phyloP scores from a whole-genome alignment of 192 early-diverging fungal species.

The Lobosporangium transversale region DNA sequence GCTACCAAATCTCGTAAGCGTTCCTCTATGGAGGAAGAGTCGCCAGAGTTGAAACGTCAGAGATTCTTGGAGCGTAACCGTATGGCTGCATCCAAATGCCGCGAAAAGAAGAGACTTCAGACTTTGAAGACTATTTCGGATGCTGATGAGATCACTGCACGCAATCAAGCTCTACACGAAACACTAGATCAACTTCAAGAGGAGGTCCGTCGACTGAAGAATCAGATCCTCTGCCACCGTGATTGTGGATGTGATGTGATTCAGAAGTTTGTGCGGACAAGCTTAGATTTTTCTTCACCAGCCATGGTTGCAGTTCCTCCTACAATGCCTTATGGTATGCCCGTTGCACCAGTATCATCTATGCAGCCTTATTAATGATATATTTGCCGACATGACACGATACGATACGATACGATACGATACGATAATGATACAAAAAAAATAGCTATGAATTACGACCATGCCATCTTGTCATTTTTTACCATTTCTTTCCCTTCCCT shows the following conservation, averaged over 20 bases:
- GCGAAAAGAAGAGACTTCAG: slow-evolving; percentile 49
- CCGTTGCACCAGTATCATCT: background rate
- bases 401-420: background rate
- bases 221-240: slow-evolving; percentile 40
- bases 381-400: background rate
- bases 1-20: slow-evolving; percentile 24
- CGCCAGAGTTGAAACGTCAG: slow-evolving; percentile 44
- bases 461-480: no score
- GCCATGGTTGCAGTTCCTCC: background rate
- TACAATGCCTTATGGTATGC: background rate
- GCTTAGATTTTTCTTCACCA: slow-evolving; percentile 6
- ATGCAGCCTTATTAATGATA: background rate
- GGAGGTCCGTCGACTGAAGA: slow-evolving; percentile 40
- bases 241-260: slow-evolving; percentile 45
- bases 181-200: slow-evolving; percentile 27
- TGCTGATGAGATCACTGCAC: slow-evolving; percentile 34
- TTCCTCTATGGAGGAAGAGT: slow-evolving; percentile 6
- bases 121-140: slow-evolving; percentile 42
- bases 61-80: slow-evolving; percentile 54
- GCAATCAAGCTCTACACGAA: slow-evolving; percentile 42
- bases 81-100: slow-evolving; percentile 46
- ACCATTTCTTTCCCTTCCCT: no score
- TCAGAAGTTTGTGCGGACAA: slow-evolving; percentile 39
- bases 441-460: no score
- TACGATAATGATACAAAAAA: no score